Base-by-base conservation (phyloP, 805 yeast genomes). In the Saccharomycopsis malanga region DNA sequence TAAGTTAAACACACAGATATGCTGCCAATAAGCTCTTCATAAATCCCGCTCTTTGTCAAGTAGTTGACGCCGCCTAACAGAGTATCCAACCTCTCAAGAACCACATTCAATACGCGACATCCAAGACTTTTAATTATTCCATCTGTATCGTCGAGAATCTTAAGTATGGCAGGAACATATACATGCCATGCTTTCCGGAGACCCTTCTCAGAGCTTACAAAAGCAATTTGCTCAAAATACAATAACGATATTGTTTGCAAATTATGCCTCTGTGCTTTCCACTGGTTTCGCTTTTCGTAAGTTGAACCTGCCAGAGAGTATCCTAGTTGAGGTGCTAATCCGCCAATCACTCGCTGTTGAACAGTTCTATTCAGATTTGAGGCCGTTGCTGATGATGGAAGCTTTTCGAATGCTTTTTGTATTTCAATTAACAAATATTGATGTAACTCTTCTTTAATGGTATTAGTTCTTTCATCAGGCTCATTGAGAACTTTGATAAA, bases 141-240 rank as follows among this genome's bases (percentile, higher is more conserved):
- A 32, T 45, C 48, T 10, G 48, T 15, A 34, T 45, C 48, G 24
- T 45, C 48, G 4, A 45, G 27, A 21, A 45, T 39, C 21, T 45
- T 45, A 10, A 45, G 39, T 6, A 39, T 3, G 4, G 34, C 10
- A 9, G 44, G 39, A 9, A 32, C 35, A 15, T 10, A 14, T 6
- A 45, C 20, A 17, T 22, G 6, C 48, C 48, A 45, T 7, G 29
- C 4, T 12, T 30, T 17, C 39, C 48, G 14, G n/a, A 45, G n/a
- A 17, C 32, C 20, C 4, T 4, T 14, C 35, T 45, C 48, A 22
- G 14, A 4, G 9, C 17, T n/a, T 15, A 34, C 27, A 34, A 29
- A 44, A 15, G 7, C 9, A 4, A 3, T 7, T 14, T 37, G 22
- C 29, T 27, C 29, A 39, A 38, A 44, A 32, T 44, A n/a, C n/a